Evolutionary conservation across 2,329 filamentous ascomycete species (phyloP).

Genomic region (Bipolaris oryzae): DNA sequence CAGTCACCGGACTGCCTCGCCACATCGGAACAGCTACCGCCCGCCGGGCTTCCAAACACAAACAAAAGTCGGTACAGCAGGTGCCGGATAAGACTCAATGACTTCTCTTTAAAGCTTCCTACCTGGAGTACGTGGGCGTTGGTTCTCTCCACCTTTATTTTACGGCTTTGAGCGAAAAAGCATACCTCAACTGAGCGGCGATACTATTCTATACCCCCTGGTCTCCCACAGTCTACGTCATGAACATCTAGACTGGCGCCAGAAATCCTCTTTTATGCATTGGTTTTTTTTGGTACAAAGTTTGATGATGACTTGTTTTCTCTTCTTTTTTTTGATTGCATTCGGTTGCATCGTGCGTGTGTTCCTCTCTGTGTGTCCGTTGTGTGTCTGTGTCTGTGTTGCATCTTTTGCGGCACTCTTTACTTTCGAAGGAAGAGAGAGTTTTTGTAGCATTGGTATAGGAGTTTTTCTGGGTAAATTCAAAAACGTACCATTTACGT

Average conservation of each 20-base stretch:
- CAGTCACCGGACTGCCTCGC: constrained; percentile 45
- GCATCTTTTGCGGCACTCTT: too few species aligned
- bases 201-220: constrained; percentile 19
- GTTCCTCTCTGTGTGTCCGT: neutral
- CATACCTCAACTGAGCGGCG: constrained; percentile 14
- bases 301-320: constrained; percentile 32
- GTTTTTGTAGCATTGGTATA: constrained; percentile 11
- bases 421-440: constrained; percentile 5
- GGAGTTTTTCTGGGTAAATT: constrained; percentile 21
- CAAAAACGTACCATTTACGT: constrained; percentile 18
- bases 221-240: constrained; percentile 15
- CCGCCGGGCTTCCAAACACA: constrained; percentile 46
- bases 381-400: neutral
- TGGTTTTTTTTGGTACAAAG: constrained; percentile 21
- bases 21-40: constrained; percentile 48
- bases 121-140: constrained; percentile 36
- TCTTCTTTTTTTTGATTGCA: constrained; percentile 10
- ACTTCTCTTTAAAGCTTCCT: constrained; percentile 12
- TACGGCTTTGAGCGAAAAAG: constrained; percentile 21
- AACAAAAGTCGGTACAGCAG: constrained; percentile 45
- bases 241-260: constrained; percentile 15
- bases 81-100: constrained; percentile 35
- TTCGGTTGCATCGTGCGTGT: neutral
- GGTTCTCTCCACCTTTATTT: constrained; percentile 20
- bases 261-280: constrained; percentile 14